Evolutionary conservation across 768 basidiomycete species (phyloP).

Genomic region (Leccinum longicurvipes): DNA sequence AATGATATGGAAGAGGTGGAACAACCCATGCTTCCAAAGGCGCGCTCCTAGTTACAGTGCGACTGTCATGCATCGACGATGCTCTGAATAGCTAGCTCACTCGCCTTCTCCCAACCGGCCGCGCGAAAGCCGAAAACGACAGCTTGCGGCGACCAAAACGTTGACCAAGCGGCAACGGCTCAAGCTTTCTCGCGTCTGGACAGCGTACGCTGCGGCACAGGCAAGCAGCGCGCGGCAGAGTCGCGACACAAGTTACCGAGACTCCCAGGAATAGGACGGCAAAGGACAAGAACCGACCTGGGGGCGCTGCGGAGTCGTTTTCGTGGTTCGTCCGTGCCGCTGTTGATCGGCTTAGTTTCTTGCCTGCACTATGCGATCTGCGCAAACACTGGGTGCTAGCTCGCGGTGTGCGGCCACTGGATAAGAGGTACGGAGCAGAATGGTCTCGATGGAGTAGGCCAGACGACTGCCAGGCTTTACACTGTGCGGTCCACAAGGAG

Average conservation of each 20-base stretch:
- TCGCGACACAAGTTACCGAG: neutral
- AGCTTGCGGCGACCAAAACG: neutral
- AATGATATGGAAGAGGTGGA: neutral
- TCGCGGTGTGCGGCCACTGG: too few relatives aligned
- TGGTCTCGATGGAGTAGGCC: neutral
- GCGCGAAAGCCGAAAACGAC: neutral
- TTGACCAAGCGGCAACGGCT: neutral
- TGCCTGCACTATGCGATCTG: too few relatives aligned
- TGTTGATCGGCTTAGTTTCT: too few relatives aligned
- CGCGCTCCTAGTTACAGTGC: too few relatives aligned
- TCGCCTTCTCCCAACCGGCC: neutral
- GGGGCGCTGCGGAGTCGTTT: neutral
- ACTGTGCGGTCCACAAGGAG: neutral
- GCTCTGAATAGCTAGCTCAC: neutral
- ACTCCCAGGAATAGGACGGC: neutral
- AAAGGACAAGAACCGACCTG: neutral
- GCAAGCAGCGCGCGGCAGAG: too few relatives aligned
- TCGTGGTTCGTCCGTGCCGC: too few relatives aligned
- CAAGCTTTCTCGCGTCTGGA: neutral
- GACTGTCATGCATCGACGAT: neutral
- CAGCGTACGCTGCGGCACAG: neutral
- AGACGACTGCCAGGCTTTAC: neutral
- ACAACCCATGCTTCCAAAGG: too few relatives aligned
- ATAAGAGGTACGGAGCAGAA: neutral
- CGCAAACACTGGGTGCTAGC: too few relatives aligned